Base-by-base conservation (phyloP, 345 rosid genomes). In the Rhizophora apiculata region DNA sequence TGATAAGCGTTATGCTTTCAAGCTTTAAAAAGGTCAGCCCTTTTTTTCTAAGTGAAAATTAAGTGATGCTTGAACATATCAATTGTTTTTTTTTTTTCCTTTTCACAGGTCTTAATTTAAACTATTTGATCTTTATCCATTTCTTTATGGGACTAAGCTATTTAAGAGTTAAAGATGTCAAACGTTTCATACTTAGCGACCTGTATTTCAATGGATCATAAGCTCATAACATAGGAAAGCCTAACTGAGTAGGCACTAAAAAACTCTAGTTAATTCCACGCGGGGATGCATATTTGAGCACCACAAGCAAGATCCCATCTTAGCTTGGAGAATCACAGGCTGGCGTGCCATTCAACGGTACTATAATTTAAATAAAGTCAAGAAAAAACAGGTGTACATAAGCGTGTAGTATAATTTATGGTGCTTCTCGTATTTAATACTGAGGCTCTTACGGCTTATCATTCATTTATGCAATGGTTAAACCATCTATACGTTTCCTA, bases 261-360 rank as follows among this genome's bases (percentile, higher is more conserved):
- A 10, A 39, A 39, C 16, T 39, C 11, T 39, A 3, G 48, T 43
- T 43, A 11, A 43, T 13, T 39, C 46, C 13, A 39, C 49, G 60
- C 60, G 5, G 26, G 30, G 5, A 56, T 22, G 27, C 15, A 55
- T n/a, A 2, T 10, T 13, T 24, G 26, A 27, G 22, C 18, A 24
- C 13, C 10, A 24, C 26, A 21, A 9, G 6, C 60, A 11, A 56
- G 4, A 21, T 10, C 27, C 58, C 16, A n/a, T 26, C 59, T 55
- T 55, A 56, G 60, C 49, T 16, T 51, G 72, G 61, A 54, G 74
- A 70, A 70, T 63, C 62, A 52, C n/a, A 62, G 46, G 59, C 4
- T 48, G 43, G 59, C 21, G 27, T 31, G 16, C 32, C 8, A 2
- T 18, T 15, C 29, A 54, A 13, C 31, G 49, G 0, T 0, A 32